Base-by-base conservation (phyloP, 768 basidiomycete genomes). In the Dictyophora rubrovolvata region DNA sequence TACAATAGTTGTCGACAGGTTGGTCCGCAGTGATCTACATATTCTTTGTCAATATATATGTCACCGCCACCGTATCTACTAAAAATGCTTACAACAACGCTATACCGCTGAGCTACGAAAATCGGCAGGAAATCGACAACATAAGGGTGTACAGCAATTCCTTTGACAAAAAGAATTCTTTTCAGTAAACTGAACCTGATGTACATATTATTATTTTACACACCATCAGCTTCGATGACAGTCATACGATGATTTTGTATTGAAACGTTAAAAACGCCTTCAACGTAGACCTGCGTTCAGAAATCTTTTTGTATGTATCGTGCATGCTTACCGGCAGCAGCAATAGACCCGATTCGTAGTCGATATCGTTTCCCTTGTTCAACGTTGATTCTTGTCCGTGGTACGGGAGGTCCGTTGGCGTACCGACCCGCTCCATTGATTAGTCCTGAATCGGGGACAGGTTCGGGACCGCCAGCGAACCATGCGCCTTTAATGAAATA, bases 351-450 rank as follows among this genome's bases (percentile, higher is more conserved):
- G 20, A 54, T 14, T 34, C 17, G 21, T 16, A 51, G 34, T 1
- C 48, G 28, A 28, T 34, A 68, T 61, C 68, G 64, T 49, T 48
- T 35, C 16, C 73, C 73, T 0, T 55, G 60, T 5, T 64, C 48
- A 20, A 84, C 79, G 36, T 71, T 70, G 59, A 84, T 67, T 2
- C 82, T 72, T 0, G 81, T 63, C 22, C 82, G 70, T 1, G 70
- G 64, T 1, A 69, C 64, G 1, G 59, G 22, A 6, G 79, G 75
- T 2, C 79, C 79, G 5, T n/a, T 4, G n/a, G 70, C 74, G 62
- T 73, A 77, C 46, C 80, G 77, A 20, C 82, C 81, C 16, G 64
- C 65, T 0, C 80, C 80, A 47, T 83, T 83, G 51, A 84, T 80
- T 8, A 84, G 64, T 0, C 75, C 77, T 16, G 80, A 69, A 55